Conservation (phyloP, 345 rosid species). For the Eucalyptus globulus region DNA sequence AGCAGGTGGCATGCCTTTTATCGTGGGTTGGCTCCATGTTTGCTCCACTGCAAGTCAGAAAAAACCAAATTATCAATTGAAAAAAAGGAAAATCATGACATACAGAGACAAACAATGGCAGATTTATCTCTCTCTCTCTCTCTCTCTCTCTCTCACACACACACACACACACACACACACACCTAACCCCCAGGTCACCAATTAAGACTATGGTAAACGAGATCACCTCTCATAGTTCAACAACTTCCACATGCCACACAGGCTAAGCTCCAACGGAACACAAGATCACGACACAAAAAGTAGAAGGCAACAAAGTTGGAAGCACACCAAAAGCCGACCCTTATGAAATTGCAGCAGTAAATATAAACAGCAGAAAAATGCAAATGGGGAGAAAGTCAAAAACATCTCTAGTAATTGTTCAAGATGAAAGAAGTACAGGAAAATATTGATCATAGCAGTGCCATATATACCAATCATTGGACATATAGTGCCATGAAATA, state of each 20-base stretch:
- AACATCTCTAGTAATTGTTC: not conserved
- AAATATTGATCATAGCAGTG: too few species aligned
- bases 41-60: conserved; percentile 40
- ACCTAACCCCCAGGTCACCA: too few species aligned
- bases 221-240: too few species aligned
- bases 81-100: not conserved
- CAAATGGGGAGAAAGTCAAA: not conserved
- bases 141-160: too few species aligned
- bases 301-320: not conserved
- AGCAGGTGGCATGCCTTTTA: conserved; percentile 58
- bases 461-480: too few species aligned
- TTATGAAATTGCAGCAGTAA: not conserved
- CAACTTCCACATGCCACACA: not conserved
- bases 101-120: not conserved
- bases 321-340: not conserved
- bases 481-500: too few species aligned
- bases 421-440: too few species aligned
- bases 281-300: not conserved
- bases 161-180: too few species aligned
- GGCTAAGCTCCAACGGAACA: not conserved
- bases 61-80: not conserved
- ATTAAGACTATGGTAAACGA: too few species aligned
- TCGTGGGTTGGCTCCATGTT: conserved; percentile 68
- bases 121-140: too few species aligned
- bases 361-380: not conserved